These are phyloP conservation scores for Gnetum montanum DNA, from an alignment of 75 land plant genomes.

Conservation along the genomic window DNA sequence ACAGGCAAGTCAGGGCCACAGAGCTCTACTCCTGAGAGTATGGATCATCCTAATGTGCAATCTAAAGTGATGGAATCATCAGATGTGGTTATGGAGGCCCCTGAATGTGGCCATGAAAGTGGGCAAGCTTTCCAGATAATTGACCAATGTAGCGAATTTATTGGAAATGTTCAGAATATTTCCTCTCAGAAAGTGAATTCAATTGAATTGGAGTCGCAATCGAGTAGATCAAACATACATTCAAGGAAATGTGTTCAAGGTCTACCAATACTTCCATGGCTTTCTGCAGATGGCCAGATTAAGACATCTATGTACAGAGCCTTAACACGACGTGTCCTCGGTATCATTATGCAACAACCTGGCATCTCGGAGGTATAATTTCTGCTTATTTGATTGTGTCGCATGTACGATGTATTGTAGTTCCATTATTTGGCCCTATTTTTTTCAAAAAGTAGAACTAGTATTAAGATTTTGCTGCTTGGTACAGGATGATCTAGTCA, in stretches of 20 bases:
- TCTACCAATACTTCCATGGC: constrained; percentile 86
- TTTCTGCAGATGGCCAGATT: constrained; percentile 66
- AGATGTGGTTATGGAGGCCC: no score
- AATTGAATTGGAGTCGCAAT: neutral
- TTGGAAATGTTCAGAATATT: neutral
- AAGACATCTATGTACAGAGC: constrained; percentile 40
- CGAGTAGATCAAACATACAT: neutral
- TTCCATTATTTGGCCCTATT: neutral
- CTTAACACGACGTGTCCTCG: constrained; percentile 64
- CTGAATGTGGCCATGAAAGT: no score
- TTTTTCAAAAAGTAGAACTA: neutral
- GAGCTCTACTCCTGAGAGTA: no score
- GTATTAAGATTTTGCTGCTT: neutral
- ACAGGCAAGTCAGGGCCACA: no score
- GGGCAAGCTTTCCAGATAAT: neutral
- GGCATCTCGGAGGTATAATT: constrained; percentile 78
- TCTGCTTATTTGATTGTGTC: neutral
- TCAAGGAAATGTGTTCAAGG: neutral
- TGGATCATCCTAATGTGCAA: no score
- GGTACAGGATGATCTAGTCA: constrained; percentile 50
- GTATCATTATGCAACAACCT: constrained; percentile 84
- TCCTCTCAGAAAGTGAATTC: neutral
- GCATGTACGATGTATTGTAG: neutral
- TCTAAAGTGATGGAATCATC: no score
- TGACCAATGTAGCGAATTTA: neutral